Evolutionary conservation across 1,284 basidiomycete genomes (phyloP).

Genomic region (Apiotrichum veenhuisii): DNA sequence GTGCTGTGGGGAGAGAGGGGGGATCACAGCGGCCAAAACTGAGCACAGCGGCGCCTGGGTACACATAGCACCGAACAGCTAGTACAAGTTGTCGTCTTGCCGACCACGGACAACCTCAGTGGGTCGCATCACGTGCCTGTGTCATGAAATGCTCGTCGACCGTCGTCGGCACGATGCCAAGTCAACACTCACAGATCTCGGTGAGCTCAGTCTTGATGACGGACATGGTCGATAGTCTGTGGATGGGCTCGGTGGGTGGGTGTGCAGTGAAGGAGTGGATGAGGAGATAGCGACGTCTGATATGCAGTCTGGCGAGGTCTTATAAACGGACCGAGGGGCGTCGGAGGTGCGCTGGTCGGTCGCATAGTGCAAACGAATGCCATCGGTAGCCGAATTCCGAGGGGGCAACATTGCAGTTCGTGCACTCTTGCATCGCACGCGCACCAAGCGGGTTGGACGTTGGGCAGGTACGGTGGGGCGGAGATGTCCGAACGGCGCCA

Average conservation of each 20-base stretch:
- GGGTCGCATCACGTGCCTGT: too few relatives aligned
- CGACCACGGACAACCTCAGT: too few relatives aligned
- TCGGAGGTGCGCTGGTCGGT: too few relatives aligned
- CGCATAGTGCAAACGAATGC: too few relatives aligned
- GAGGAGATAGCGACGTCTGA: background rate
- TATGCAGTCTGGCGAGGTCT: background rate
- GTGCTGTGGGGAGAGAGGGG: background rate
- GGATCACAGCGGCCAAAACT: background rate
- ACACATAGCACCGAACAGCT: background rate
- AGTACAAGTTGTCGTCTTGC: too few relatives aligned
- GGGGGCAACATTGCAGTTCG: too few relatives aligned
- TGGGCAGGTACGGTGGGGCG: background rate
- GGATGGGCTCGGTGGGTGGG: background rate
- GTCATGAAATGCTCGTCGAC: too few relatives aligned
- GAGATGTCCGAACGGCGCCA: background rate
- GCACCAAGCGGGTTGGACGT: too few relatives aligned
- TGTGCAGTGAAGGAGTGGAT: background rate
- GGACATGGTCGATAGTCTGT: conserved; percentile 26
- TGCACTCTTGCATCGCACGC: too few relatives aligned
- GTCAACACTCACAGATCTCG: conserved; percentile 56
- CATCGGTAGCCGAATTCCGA: background rate
- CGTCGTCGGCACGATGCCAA: too few relatives aligned
- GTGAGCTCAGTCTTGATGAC: conserved; percentile 64
- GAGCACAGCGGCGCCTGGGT: background rate
- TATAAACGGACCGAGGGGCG: background rate